phyloP scores from a whole-genome alignment of 192 early-diverging fungal genomes.

The Kappamyces sp. region DNA sequence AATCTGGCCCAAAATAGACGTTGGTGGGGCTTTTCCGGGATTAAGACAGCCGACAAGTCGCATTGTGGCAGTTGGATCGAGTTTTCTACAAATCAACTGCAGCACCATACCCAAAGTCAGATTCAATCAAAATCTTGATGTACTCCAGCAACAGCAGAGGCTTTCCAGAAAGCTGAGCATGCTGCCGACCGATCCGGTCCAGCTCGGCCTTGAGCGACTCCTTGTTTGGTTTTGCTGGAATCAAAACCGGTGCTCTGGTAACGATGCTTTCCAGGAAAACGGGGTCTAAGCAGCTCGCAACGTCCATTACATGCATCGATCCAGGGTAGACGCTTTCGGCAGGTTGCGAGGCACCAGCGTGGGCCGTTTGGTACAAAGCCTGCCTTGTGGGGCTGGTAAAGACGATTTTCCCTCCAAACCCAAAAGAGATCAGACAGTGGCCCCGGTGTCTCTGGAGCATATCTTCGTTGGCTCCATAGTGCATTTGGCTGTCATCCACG shows the following conservation, averaged over 20 bases:
- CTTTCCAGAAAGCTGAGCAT: not conserved
- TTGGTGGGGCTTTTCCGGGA: constrained; percentile 10
- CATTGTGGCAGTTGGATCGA: not conserved
- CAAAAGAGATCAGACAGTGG: constrained; percentile 35
- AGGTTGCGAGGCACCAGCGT: constrained; percentile 19
- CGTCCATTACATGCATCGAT: constrained; percentile 4
- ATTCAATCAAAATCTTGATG: not conserved
- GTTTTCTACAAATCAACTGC: not conserved
- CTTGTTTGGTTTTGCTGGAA: too few relatives aligned
- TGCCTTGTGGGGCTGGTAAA: constrained; percentile 23
- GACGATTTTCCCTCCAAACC: constrained; percentile 33
- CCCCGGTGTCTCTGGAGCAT: constrained; percentile 35
- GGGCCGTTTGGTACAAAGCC: constrained; percentile 23
- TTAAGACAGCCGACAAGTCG: not conserved
- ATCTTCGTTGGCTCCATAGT: constrained; percentile 9
- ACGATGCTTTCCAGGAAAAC: too few relatives aligned
- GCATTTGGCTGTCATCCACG: too few relatives aligned
- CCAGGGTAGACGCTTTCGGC: constrained; percentile 35
- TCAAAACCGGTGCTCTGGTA: too few relatives aligned
- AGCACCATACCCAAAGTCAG: not conserved
- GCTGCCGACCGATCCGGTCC: too few relatives aligned
- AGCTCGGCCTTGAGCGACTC: too few relatives aligned
- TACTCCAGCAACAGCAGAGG: constrained; percentile 7
- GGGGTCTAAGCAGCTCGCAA: not conserved
- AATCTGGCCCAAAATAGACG: constrained; percentile 48